phyloP scores from a whole-genome alignment of 2,329 filamentous ascomycete species.

The Stylonectria norvegica region DNA sequence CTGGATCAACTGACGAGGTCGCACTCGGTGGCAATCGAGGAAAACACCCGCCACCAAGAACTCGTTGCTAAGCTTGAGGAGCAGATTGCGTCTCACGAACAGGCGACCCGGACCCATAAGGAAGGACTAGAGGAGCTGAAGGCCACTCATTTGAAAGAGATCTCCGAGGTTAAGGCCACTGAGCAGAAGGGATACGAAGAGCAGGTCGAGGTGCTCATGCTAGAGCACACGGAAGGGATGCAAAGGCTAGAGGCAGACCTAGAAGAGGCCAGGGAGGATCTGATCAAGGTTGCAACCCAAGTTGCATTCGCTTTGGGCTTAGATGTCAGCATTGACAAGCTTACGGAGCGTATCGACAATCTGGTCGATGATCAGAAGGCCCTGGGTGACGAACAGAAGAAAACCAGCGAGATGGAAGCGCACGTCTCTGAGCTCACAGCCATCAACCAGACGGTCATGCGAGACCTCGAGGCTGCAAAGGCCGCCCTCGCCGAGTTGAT shows the following conservation, averaged over 20 bases:
- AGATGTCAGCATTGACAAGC: constrained; percentile 64
- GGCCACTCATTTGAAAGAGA: constrained; percentile 47
- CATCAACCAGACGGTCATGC: constrained; percentile 58
- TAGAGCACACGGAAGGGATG: constrained; percentile 56
- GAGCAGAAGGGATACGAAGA: constrained; percentile 55
- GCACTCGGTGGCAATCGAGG: constrained; percentile 49
- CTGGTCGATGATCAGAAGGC: constrained; percentile 58
- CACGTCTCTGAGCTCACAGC: constrained; percentile 53
- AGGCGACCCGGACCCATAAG: constrained; percentile 53
- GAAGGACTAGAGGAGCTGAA: constrained; percentile 49
- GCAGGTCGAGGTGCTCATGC: constrained; percentile 55
- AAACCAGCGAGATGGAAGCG: constrained; percentile 53
- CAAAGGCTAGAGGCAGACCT: constrained; percentile 60
- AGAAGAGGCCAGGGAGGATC: constrained; percentile 61
- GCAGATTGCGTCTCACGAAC: constrained; percentile 58
- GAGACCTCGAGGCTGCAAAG: constrained; percentile 61
- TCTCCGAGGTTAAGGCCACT: constrained; percentile 46
- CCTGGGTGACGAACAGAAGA: constrained; percentile 56
- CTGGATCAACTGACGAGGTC: constrained; percentile 63
- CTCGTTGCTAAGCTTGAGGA: constrained; percentile 53
- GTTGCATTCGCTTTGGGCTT: constrained; percentile 59
- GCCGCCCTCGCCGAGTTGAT: constrained; percentile 52
- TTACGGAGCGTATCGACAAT: constrained; percentile 59
- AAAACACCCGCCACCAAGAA: constrained; percentile 44
- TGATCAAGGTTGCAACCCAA: constrained; percentile 61